Percentiles rank a stretch among this genome's conserved stretches.
Conservation (phyloP, 805 yeast genomes). For the Sugiyamaella marilandica region DNA sequence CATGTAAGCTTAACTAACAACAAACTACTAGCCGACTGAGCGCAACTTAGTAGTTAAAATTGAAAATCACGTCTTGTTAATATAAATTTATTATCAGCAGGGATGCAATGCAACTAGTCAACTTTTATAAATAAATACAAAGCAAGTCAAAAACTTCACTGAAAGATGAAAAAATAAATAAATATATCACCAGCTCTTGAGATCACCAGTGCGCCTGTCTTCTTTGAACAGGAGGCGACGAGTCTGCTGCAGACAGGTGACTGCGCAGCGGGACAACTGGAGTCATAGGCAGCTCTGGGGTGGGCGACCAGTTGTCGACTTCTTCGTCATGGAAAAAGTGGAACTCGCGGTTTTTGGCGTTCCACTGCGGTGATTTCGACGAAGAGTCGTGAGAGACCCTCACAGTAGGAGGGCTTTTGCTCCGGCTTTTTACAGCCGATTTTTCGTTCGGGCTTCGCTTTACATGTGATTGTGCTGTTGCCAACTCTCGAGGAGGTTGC, state of each 20-base stretch:
- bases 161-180: background rate
- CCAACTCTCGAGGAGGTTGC: too few relatives aligned
- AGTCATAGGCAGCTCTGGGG: background rate
- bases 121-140: background rate
- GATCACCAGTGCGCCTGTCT: background rate
- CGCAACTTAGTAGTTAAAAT: background rate
- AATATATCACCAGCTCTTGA: background rate
- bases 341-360: background rate
- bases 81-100: too few relatives aligned
- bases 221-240: background rate
- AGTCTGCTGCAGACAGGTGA: background rate
- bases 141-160: background rate
- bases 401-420: too few relatives aligned
- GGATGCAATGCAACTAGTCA: too few relatives aligned
- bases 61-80: too few relatives aligned
- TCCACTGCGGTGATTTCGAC: background rate
- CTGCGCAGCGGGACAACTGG: background rate
- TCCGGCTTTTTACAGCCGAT: too few relatives aligned
- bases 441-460: too few relatives aligned
- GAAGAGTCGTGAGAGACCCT: background rate
- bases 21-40: background rate
- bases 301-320: conserved; percentile 7
- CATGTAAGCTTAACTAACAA: background rate
- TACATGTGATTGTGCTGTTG: too few relatives aligned
- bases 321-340: conserved; percentile 5